Percentiles rank a stretch among this genome's conserved stretches.
Conservation (phyloP, 1,139 yeast species). For the Zygoascus sp. region DNA sequence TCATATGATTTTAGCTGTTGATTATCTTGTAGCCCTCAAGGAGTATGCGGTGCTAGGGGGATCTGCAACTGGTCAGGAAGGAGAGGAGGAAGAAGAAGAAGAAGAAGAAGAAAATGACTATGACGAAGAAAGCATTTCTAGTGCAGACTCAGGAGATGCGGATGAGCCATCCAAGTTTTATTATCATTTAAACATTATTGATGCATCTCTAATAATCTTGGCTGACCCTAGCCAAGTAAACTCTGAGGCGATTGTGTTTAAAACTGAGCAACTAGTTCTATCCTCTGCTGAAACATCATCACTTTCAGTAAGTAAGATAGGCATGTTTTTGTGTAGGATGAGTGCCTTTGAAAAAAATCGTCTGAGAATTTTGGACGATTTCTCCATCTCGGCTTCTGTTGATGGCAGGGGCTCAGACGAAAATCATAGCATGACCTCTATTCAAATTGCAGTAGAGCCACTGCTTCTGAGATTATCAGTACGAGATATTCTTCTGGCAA, state of each 20-base stretch:
- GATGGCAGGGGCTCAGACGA: conserved; percentile 66
- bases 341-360: conserved; percentile 53
- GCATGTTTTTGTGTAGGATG: conserved; percentile 83
- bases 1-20: conserved; percentile 73
- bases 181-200: conserved; percentile 66
- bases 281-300: conserved; percentile 62
- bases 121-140: neutral
- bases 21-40: conserved; percentile 75
- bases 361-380: conserved; percentile 80
- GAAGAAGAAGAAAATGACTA: conserved; percentile 14
- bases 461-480: conserved; percentile 75
- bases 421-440: conserved; percentile 53
- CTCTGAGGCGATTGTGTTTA: conserved; percentile 87
- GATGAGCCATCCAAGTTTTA: conserved; percentile 37
- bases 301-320: conserved; percentile 71
- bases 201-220: conserved; percentile 71
- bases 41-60: conserved; percentile 50
- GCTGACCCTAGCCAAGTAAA: conserved; percentile 69
- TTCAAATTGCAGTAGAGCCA: conserved; percentile 76
- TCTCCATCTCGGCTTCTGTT: conserved; percentile 69
- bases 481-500: conserved; percentile 79
- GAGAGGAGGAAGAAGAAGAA: conserved; percentile 18
- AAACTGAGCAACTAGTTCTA: conserved; percentile 71
- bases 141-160: conserved; percentile 16
- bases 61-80: neutral